These are phyloP conservation scores for Salisapilia sapeloensis DNA, from an alignment of 352 stramenopile genomes.

Conservation along the genomic window DNA sequence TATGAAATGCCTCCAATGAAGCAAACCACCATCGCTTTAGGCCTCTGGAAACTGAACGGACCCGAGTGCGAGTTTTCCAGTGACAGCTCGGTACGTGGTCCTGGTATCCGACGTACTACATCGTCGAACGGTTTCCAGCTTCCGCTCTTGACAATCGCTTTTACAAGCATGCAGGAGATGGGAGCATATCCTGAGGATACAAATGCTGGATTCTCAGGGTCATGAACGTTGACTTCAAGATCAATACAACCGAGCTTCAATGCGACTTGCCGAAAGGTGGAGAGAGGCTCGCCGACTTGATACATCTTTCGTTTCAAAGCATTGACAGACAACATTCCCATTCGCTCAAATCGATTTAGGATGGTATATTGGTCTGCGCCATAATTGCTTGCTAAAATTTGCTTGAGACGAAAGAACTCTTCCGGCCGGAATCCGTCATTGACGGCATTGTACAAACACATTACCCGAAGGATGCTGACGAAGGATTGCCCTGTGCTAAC, in stretches of 20 bases:
- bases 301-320: constrained; percentile 1
- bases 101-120: constrained; percentile 26
- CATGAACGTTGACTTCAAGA: constrained; percentile 30
- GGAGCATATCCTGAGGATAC: constrained; percentile 58
- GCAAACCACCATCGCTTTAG: constrained; percentile 39
- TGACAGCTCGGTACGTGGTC: constrained; percentile 34
- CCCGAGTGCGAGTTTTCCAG: no score
- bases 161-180: constrained; percentile 45
- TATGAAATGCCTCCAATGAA: constrained; percentile 57
- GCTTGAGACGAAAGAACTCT: constrained; percentile 23
- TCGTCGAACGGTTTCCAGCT: constrained; percentile 27
- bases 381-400: constrained; percentile 48
- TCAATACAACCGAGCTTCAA: constrained; percentile 25
- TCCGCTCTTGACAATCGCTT: constrained; percentile 33
- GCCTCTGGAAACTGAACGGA: no score
- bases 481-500: constrained; percentile 46
- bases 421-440: constrained; percentile 17
- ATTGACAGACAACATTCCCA: constrained; percentile 24
- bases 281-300: no score
- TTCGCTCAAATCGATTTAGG: constrained; percentile 23
- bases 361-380: no score
- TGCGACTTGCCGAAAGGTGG: constrained; percentile 13
- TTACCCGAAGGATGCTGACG: constrained; percentile 33
- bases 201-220: constrained; percentile 35
- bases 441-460: constrained; percentile 42